These are phyloP conservation scores for Knufia fluminis DNA, from an alignment of 2,329 filamentous ascomycete genomes.

Conservation along the genomic window DNA sequence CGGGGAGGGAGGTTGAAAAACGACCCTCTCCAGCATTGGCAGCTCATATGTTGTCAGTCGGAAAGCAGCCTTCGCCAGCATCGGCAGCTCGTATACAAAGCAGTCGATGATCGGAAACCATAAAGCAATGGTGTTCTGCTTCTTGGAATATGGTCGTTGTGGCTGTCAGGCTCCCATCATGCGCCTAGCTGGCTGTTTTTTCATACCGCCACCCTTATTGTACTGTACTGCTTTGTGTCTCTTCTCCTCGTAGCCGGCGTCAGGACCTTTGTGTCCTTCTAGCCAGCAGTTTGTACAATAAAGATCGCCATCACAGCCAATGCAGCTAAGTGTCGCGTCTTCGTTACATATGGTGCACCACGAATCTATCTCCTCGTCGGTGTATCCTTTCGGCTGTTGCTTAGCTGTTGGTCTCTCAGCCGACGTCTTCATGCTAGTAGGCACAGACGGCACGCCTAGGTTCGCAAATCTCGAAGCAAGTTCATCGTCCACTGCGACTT, in stretches of 20 bases:
- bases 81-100: no score
- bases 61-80: no score
- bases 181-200: conserved; percentile 10
- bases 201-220: conserved; percentile 20
- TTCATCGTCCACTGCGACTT: conserved; percentile 16
- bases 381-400: conserved; percentile 27
- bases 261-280: conserved; percentile 65
- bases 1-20: no score
- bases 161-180: neutral
- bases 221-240: conserved; percentile 59
- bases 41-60: no score
- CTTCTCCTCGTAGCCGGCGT: conserved; percentile 60
- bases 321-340: conserved; percentile 62
- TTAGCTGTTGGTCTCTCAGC: conserved; percentile 8
- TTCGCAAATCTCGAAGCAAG: conserved; percentile 20
- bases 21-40: no score
- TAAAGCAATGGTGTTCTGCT: no score
- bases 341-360: conserved; percentile 81
- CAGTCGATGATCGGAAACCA: no score
- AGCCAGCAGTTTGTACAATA: conserved; percentile 74
- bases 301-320: conserved; percentile 61
- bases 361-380: conserved; percentile 61
- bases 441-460: conserved; percentile 24
- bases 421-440: conserved; percentile 11
- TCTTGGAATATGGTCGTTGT: neutral